Conservation (phyloP, 306 rosid species). For the Pterocarpus santalinus region DNA sequence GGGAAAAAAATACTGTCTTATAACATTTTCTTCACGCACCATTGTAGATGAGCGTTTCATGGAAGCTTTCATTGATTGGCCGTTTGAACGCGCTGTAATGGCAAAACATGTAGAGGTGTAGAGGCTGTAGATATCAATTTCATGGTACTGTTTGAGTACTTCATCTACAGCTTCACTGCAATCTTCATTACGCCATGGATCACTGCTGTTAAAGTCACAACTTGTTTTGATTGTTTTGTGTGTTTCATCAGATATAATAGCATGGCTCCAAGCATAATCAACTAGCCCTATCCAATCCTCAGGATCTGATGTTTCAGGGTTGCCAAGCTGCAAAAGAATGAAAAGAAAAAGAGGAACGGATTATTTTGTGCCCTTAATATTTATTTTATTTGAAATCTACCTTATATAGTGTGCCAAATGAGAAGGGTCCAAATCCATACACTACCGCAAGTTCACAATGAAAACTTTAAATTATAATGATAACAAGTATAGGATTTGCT, state of each 20-base stretch:
- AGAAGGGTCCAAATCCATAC: too few species aligned
- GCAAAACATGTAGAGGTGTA: conserved; percentile 81
- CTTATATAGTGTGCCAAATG: too few species aligned
- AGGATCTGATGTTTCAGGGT: conserved; percentile 91
- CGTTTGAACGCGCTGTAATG: conserved; percentile 60
- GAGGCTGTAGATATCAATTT: conserved; percentile 89
- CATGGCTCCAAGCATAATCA: conserved; percentile 99
- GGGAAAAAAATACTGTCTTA: too few species aligned
- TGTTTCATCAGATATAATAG: conserved; percentile 92
- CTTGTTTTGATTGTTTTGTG: conserved; percentile 61
- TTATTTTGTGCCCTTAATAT: conserved; percentile 22
- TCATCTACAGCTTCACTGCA: conserved; percentile 75
- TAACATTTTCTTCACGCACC: conserved; percentile 38
- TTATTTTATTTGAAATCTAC: neutral
- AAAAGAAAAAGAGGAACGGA: neutral
- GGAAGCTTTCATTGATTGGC: conserved; percentile 45
- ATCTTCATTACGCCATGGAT: conserved; percentile 75
- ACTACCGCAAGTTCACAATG: too few species aligned
- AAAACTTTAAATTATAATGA: neutral
- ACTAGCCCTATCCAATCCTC: conserved; percentile 93
- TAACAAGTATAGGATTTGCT: neutral
- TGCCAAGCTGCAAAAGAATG: conserved; percentile 67
- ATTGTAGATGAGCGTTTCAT: conserved; percentile 72
- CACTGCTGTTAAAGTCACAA: conserved; percentile 79
- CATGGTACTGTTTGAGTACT: conserved; percentile 68